phyloP scores from a whole-genome alignment of 176 grass and related monocot genomes.

The Aechmea fasciata region DNA sequence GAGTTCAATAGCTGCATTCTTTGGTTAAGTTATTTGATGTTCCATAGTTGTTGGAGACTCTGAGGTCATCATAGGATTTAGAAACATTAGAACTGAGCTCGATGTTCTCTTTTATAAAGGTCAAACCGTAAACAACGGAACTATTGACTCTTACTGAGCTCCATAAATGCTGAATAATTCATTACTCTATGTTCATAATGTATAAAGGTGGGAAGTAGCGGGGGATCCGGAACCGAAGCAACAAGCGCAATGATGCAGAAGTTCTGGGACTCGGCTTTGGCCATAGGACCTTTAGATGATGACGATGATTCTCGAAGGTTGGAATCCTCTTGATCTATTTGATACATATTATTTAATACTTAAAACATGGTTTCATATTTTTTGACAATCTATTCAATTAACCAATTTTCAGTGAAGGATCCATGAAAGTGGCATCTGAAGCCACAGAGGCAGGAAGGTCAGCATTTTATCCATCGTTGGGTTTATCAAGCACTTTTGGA shows the following conservation, averaged over 20 bases:
- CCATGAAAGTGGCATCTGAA: slow-evolving; percentile 74
- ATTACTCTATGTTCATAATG: slow-evolving; percentile 4
- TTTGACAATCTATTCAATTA: slow-evolving; percentile 1
- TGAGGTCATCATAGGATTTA: too few relatives aligned
- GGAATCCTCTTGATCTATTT: slow-evolving; percentile 15
- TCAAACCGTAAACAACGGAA: neutral
- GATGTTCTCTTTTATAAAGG: too few relatives aligned
- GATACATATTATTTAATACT: neutral
- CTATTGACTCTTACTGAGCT: neutral
- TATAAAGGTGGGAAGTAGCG: slow-evolving; percentile 56
- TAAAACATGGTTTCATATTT: neutral
- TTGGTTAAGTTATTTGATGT: too few relatives aligned
- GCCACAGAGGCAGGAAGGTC: slow-evolving; percentile 46
- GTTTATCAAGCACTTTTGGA: slow-evolving; percentile 68
- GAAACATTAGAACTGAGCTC: too few relatives aligned
- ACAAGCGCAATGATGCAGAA: slow-evolving; percentile 83
- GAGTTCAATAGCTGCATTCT: too few relatives aligned
- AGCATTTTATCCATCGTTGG: slow-evolving; percentile 55
- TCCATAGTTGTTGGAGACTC: too few relatives aligned
- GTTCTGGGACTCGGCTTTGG: slow-evolving; percentile 97
- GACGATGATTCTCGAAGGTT: slow-evolving; percentile 81
- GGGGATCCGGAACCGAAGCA: slow-evolving; percentile 37
- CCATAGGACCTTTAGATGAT: slow-evolving; percentile 76
- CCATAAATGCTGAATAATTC: neutral
- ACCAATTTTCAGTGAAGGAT: slow-evolving; percentile 62